Conservation (phyloP, 2,329 filamentous ascomycete genomes). For the Knufia fluminis region DNA sequence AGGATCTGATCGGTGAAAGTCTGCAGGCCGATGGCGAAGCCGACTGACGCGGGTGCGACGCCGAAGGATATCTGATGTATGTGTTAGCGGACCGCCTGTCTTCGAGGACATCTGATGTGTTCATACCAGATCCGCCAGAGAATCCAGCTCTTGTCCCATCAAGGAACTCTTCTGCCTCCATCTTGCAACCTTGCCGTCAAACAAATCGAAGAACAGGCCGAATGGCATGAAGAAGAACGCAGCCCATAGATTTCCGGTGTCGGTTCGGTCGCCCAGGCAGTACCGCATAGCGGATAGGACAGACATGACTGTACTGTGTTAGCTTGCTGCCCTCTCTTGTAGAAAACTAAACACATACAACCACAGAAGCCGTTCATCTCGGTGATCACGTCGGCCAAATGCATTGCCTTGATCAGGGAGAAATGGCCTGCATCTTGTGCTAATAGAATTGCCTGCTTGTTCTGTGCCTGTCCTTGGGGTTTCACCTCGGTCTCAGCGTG, state of each 20-base stretch:
- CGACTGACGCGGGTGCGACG: constrained; percentile 75
- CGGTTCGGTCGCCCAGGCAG: constrained; percentile 62
- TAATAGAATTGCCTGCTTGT: constrained; percentile 42
- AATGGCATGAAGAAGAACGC: constrained; percentile 84
- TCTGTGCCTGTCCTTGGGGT: constrained; percentile 30
- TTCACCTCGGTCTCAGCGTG: constrained; percentile 13
- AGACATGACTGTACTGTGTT: constrained; percentile 60
- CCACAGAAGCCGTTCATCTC: constrained; percentile 44
- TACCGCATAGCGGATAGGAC: constrained; percentile 92
- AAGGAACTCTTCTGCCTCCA: constrained; percentile 96
- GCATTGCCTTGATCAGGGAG: constrained; percentile 42
- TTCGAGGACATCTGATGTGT: neutral
- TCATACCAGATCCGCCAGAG: constrained; percentile 80
- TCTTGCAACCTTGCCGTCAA: constrained; percentile 91
- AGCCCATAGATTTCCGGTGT: constrained; percentile 64
- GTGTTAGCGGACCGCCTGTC: neutral
- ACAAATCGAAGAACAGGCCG: constrained; percentile 93
- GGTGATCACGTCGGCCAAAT: constrained; percentile 43
- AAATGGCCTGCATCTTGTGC: constrained; percentile 41
- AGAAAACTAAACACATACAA: constrained; percentile 29
- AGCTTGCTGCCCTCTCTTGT: constrained; percentile 18
- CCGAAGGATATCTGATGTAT: constrained; percentile 77
- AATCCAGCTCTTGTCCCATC: constrained; percentile 97
- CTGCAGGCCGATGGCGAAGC: constrained; percentile 81
- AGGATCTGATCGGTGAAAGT: constrained; percentile 71